A percentile compares a stretch with the other conserved stretches of the same genome.
Evolutionary conservation across 768 basidiomycete genomes (phyloP).

Genomic region (Auricularia auricula-judae): DNA sequence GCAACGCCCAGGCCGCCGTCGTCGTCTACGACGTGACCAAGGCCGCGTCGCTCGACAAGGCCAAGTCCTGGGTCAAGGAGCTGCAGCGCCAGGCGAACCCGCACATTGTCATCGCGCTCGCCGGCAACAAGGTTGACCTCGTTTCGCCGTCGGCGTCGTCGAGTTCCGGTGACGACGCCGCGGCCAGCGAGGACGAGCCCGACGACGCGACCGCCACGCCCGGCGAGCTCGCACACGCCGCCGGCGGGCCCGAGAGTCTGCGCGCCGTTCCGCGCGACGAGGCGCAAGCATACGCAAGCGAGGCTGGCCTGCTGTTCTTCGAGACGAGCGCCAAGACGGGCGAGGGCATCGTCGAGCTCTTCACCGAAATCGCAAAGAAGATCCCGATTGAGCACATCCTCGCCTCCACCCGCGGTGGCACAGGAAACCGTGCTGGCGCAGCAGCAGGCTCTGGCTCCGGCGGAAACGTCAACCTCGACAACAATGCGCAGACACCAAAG

Average conservation of each 20-base stretch:
- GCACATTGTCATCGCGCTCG: constrained; percentile 96
- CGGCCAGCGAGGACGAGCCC: constrained; percentile 78
- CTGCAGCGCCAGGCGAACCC: constrained; percentile 97
- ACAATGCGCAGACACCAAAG: constrained; percentile 53
- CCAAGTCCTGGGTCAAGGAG: constrained; percentile 99
- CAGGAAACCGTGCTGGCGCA: constrained; percentile 32
- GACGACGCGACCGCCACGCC: constrained; percentile 89
- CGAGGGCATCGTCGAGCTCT: constrained; percentile 89
- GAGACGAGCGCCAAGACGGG: constrained; percentile 98
- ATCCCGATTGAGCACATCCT: constrained; percentile 91
- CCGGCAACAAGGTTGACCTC: constrained; percentile 95
- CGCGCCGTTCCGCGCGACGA: constrained; percentile 91
- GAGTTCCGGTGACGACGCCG: neutral
- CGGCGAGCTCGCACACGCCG: constrained; percentile 47
- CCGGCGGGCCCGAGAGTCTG: constrained; percentile 47
- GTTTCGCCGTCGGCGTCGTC: constrained; percentile 43
- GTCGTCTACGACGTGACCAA: constrained; percentile 99
- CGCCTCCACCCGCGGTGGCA: constrained; percentile 58
- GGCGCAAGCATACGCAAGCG: constrained; percentile 91
- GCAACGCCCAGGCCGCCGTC: constrained; percentile 95
- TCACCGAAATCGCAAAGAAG: constrained; percentile 92
- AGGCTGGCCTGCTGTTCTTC: constrained; percentile 90
- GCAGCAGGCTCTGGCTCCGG: constrained; percentile 40
- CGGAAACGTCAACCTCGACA: constrained; percentile 59
- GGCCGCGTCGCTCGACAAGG: constrained; percentile 90